Percentiles rank a stretch among this genome's conserved stretches.
phyloP scores from a whole-genome alignment of 2,329 filamentous ascomycete genomes.

The Hypoxylon sp. region DNA sequence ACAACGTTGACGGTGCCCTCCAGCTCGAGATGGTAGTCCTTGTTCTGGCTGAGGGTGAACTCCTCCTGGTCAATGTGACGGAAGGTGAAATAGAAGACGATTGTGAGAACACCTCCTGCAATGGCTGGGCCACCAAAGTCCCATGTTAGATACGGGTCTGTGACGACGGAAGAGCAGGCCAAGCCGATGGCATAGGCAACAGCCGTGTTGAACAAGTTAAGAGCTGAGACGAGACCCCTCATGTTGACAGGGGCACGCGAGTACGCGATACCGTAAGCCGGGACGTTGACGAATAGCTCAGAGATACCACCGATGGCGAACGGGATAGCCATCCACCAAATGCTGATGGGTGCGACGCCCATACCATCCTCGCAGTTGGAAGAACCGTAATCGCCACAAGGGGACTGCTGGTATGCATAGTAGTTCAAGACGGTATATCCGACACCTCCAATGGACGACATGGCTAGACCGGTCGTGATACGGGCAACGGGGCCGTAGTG shows the following conservation, averaged over 20 bases:
- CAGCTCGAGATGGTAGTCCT: conserved; percentile 54
- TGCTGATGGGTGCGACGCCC: conserved; percentile 60
- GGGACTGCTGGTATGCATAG: conserved; percentile 59
- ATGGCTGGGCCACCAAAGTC: conserved; percentile 64
- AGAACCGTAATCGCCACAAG: conserved; percentile 59
- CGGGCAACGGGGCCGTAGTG: conserved; percentile 63
- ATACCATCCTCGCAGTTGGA: conserved; percentile 53
- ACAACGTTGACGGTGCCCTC: conserved; percentile 58
- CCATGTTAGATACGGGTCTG: conserved; percentile 64
- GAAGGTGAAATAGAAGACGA: conserved; percentile 63
- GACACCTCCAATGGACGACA: conserved; percentile 62
- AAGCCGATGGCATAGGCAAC: conserved; percentile 62
- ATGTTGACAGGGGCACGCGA: conserved; percentile 65
- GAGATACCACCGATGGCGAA: conserved; percentile 66
- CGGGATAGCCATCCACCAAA: conserved; percentile 69
- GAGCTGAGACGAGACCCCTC: conserved; percentile 63
- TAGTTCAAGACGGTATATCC: conserved; percentile 59
- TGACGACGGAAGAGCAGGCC: conserved; percentile 60
- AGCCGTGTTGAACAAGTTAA: conserved; percentile 63
- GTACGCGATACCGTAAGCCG: conserved; percentile 66
- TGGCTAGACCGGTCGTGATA: conserved; percentile 63
- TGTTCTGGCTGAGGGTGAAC: conserved; percentile 57
- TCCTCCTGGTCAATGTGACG: conserved; percentile 62
- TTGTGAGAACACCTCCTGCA: conserved; percentile 58
- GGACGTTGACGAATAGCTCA: conserved; percentile 66